Evolutionary conservation across 176 grass and related monocot species (phyloP).

Genomic region (Juncus inflexus): DNA sequence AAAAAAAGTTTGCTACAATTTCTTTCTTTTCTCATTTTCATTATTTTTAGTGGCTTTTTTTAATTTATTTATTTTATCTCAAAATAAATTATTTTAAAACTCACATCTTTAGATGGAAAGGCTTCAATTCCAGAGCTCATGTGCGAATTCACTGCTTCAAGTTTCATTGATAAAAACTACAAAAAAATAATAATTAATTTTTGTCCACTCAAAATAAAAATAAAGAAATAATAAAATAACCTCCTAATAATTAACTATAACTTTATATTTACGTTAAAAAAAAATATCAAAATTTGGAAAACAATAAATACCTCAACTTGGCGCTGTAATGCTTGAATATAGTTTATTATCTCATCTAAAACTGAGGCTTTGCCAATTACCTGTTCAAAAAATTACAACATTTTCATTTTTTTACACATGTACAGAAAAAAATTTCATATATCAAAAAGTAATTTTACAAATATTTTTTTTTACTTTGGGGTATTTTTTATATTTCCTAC

Average conservation of each 20-base stretch:
- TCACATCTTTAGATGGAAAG: conserved; percentile 87
- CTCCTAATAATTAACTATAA: too few species aligned
- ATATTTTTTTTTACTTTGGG: too few species aligned
- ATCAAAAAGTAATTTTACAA: too few species aligned
- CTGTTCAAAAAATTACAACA: conserved; percentile 36
- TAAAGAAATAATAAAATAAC: too few species aligned
- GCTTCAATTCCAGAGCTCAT: conserved; percentile 46
- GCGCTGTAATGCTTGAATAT: conserved; percentile 83
- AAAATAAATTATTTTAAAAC: conserved; percentile 17
- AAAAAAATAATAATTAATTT: conserved; percentile 20
- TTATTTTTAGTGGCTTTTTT: too few species aligned
- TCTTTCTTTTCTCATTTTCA: too few species aligned
- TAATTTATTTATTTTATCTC: background rate
- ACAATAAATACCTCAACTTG: conserved; percentile 78
- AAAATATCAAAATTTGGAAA: conserved; percentile 7
- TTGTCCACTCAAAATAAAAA: too few species aligned
- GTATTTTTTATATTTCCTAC: too few species aligned
- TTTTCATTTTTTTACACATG: conserved; percentile 17
- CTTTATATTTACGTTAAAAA: background rate
- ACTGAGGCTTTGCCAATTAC: conserved; percentile 96
- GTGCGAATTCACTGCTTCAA: conserved; percentile 79
- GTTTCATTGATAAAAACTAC: conserved; percentile 97
- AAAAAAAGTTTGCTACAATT: too few species aligned
- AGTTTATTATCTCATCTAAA: conserved; percentile 96
- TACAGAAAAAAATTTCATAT: conserved; percentile 15